Evolutionary conservation across 176 grass and related monocot genomes (phyloP).

Genomic region (Cocos nucifera): DNA sequence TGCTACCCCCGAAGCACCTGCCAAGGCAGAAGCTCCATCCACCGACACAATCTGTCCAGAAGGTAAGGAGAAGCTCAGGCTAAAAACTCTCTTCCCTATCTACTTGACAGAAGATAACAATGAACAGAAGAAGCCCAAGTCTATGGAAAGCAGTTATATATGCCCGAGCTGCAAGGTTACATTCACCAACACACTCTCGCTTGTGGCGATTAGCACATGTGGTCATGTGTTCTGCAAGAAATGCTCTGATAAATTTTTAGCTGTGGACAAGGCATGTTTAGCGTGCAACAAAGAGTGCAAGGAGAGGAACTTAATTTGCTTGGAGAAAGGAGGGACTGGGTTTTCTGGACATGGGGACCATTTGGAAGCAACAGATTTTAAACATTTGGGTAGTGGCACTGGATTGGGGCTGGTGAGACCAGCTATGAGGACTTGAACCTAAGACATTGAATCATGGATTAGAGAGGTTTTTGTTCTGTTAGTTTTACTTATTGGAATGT

Average conservation of each 20-base stretch:
- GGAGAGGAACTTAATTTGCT: slow-evolving; percentile 61
- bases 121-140: slow-evolving; percentile 38
- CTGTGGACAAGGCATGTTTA: slow-evolving; percentile 62
- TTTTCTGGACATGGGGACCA: slow-evolving; percentile 62
- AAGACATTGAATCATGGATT: too few species aligned
- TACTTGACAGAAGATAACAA: slow-evolving; percentile 55
- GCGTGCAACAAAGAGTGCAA: slow-evolving; percentile 74
- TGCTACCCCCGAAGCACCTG: slow-evolving; percentile 62
- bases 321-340: slow-evolving; percentile 96
- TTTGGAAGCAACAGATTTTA: slow-evolving; percentile 75
- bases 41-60: slow-evolving; percentile 69
- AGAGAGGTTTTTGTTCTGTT: background rate
- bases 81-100: slow-evolving; percentile 79
- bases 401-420: slow-evolving; percentile 92
- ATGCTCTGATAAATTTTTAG: slow-evolving; percentile 81
- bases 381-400: slow-evolving; percentile 82
- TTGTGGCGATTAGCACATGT: slow-evolving; percentile 64
- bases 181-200: slow-evolving; percentile 72
- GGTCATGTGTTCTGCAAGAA: slow-evolving; percentile 98
- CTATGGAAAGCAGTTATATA: slow-evolving; percentile 65
- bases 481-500: background rate
- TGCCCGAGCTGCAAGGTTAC: slow-evolving; percentile 97
- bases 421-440: slow-evolving; percentile 26
- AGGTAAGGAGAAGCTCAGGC: slow-evolving; percentile 87
- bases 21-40: slow-evolving; percentile 55